A percentile compares a stretch with the other conserved stretches of the same genome.
Evolutionary conservation across 148 eudicot species (phyloP).

Genomic region (Vaccinium vitisidaea): DNA sequence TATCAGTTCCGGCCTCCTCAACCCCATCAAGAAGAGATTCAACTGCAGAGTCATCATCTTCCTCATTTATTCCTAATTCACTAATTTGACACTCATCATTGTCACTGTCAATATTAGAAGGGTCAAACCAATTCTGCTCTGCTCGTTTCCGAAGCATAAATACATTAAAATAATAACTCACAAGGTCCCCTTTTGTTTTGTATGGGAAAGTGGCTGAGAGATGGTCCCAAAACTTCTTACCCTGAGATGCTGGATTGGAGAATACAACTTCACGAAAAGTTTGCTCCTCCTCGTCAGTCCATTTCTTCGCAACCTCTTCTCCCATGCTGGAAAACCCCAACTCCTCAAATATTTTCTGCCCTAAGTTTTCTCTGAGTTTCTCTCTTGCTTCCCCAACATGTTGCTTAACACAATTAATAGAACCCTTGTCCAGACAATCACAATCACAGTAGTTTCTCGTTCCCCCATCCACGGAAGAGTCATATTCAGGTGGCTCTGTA

Average conservation of each 20-base stretch:
- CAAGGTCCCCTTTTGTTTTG: slow-evolving; percentile 15
- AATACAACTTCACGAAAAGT: slow-evolving; percentile 19
- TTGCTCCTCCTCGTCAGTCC: slow-evolving; percentile 18
- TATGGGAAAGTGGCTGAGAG: slow-evolving; percentile 19
- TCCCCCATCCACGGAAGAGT: background rate
- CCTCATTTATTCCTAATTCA: slow-evolving; percentile 10
- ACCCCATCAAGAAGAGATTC: slow-evolving; percentile 20
- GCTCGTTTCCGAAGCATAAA: slow-evolving; percentile 28
- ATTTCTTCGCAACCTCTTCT: slow-evolving; percentile 21
- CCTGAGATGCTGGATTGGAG: slow-evolving; percentile 14
- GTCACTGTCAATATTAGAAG: slow-evolving; percentile 25
- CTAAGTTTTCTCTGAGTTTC: slow-evolving; percentile 17
- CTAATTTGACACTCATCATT: slow-evolving; percentile 22
- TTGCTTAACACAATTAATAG: slow-evolving; percentile 20
- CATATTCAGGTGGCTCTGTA: background rate
- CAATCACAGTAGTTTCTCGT: slow-evolving; percentile 10
- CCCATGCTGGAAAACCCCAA: slow-evolving; percentile 23
- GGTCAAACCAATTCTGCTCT: slow-evolving; percentile 25
- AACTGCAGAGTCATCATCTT: slow-evolving; percentile 13
- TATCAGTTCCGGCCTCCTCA: slow-evolving; percentile 5
- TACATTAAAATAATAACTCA: slow-evolving; percentile 30
- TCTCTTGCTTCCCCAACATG: slow-evolving; percentile 21
- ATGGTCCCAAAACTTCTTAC: slow-evolving; percentile 21
- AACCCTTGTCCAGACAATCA: slow-evolving; percentile 18
- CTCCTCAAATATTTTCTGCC: slow-evolving; percentile 16